Percentiles rank a stretch among this genome's conserved stretches.
phyloP scores from a whole-genome alignment of 441 rosid genomes.

The Hura crepitans region DNA sequence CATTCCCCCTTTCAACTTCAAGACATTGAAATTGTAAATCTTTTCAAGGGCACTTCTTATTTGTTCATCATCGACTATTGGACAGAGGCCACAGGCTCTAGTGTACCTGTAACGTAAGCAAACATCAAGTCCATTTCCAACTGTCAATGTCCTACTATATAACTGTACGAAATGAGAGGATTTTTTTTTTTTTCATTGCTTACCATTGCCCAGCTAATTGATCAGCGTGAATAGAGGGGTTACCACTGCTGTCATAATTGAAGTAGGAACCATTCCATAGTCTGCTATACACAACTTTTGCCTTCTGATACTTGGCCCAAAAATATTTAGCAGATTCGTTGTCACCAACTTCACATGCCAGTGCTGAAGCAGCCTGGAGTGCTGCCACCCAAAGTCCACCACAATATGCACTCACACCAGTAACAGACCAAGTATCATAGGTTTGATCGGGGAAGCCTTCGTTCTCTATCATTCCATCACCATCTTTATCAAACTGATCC shows the following conservation, averaged over 20 bases:
- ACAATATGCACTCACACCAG: slow-evolving; percentile 75
- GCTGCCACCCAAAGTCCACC: slow-evolving; percentile 98
- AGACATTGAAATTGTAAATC: slow-evolving; percentile 68
- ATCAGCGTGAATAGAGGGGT: slow-evolving; percentile 76
- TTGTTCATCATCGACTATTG: slow-evolving; percentile 58
- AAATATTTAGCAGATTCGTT: slow-evolving; percentile 56
- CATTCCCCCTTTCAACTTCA: slow-evolving; percentile 65
- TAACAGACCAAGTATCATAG: slow-evolving; percentile 82
- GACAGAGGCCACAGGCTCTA: slow-evolving; percentile 67
- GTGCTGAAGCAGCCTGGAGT: slow-evolving; percentile 77
- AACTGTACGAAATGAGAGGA: too few species aligned
- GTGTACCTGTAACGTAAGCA: slow-evolving; percentile 54
- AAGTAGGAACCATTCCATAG: slow-evolving; percentile 92
- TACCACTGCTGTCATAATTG: slow-evolving; percentile 59
- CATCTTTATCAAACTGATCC: slow-evolving; percentile 88
- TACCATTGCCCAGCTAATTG: slow-evolving; percentile 92
- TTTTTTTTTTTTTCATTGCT: slow-evolving; percentile 13
- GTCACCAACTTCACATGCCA: slow-evolving; percentile 68
- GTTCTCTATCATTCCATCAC: slow-evolving; percentile 91
- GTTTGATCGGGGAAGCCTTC: slow-evolving; percentile 97
- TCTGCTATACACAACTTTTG: slow-evolving; percentile 57
- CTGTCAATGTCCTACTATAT: not conserved
- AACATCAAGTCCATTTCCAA: not conserved
- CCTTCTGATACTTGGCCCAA: slow-evolving; percentile 69
- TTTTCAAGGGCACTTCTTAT: slow-evolving; percentile 56